Conservation (phyloP, 306 rosid genomes). For the Fragaria nilgerrensis region DNA sequence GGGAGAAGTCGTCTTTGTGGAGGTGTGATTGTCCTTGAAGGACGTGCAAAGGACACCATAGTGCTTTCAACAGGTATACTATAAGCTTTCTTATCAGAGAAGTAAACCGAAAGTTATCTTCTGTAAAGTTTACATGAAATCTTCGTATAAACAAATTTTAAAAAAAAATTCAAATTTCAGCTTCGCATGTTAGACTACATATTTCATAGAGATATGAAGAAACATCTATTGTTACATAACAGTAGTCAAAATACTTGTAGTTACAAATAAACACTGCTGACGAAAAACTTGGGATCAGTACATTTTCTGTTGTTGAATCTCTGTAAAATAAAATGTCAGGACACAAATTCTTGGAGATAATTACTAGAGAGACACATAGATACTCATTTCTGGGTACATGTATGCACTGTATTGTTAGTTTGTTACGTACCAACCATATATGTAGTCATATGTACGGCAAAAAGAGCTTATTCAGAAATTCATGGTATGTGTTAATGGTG, state of each 20-base stretch:
- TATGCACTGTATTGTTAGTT: neutral
- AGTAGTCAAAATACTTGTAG: neutral
- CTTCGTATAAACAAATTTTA: too few species aligned
- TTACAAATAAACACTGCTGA: neutral
- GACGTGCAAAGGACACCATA: slow-evolving; percentile 93
- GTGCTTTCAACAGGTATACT: slow-evolving; percentile 83
- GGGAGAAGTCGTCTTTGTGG: slow-evolving; percentile 74
- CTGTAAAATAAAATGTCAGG: neutral
- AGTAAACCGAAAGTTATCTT: slow-evolving; percentile 11
- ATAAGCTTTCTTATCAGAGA: neutral
- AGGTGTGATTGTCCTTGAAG: slow-evolving; percentile 77
- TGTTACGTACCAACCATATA: neutral
- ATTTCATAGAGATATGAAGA: neutral
- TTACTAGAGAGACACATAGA: neutral
- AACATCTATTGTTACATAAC: neutral
- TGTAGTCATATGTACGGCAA: neutral
- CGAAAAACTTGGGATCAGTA: neutral
- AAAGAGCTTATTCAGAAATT: neutral
- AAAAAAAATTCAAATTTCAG: neutral
- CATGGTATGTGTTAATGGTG: neutral
- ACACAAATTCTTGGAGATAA: neutral
- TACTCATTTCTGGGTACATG: neutral
- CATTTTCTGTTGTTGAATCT: neutral
- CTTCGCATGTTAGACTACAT: neutral
- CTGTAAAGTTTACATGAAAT: neutral